These are phyloP conservation scores for Solanum lycopersicoides DNA, from an alignment of 257 asterid genomes.

Conservation along the genomic window DNA sequence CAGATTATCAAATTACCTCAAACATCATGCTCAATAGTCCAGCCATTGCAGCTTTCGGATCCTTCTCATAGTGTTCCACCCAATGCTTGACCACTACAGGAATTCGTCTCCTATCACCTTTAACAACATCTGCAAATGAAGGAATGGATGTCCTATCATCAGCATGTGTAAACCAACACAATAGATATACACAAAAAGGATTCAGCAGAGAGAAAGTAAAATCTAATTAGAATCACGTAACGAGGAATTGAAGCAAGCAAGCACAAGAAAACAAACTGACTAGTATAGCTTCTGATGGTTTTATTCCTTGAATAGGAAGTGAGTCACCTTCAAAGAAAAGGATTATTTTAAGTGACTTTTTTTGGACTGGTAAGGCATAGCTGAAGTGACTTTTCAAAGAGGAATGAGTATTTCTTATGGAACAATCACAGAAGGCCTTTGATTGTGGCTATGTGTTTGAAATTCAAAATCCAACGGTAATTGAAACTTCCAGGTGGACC, in stretches of 20 bases:
- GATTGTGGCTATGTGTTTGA: neutral
- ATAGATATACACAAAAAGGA: neutral
- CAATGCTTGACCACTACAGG: slow-evolving; percentile 72
- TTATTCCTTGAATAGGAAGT: neutral
- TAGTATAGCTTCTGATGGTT: neutral
- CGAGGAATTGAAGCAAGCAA: neutral
- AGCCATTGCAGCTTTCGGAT: slow-evolving; percentile 59
- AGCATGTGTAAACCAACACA: neutral
- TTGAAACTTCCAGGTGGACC: neutral
- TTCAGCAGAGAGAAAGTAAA: neutral
- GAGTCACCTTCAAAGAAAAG: neutral
- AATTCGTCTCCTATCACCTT: slow-evolving; percentile 70
- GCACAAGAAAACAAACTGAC: neutral
- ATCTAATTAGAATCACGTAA: neutral
- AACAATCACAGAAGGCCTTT: neutral
- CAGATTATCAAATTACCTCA: slow-evolving; percentile 41
- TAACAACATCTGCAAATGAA: slow-evolving; percentile 52
- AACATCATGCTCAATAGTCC: slow-evolving; percentile 73
- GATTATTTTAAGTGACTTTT: neutral
- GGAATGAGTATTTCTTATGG: neutral
- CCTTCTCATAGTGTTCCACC: slow-evolving; percentile 78
- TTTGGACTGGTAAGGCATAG: neutral
- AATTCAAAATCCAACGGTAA: neutral
- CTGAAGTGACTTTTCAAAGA: neutral
- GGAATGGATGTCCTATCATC: neutral